Evolutionary conservation across 306 rosid species (phyloP).

Genomic region (Purshia tridentata): DNA sequence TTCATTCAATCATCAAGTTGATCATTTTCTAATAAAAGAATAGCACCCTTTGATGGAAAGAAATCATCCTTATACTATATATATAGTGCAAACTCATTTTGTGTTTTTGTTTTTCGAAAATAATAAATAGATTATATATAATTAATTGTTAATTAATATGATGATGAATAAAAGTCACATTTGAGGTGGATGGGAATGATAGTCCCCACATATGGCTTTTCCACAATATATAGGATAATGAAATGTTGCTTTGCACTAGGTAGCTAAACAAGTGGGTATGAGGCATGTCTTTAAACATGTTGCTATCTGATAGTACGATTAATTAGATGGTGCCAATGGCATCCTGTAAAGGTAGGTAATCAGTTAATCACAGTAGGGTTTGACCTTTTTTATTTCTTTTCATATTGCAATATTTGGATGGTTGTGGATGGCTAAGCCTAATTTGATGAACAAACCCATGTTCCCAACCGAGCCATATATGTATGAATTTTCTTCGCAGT

Average conservation of each 20-base stretch:
- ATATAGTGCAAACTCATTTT: not conserved
- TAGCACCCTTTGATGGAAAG: no score
- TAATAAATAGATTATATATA: not conserved
- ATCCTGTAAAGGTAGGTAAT: conserved; percentile 41
- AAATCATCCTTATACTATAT: no score
- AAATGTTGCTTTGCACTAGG: conserved; percentile 30
- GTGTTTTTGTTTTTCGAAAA: not conserved
- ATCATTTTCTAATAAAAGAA: no score
- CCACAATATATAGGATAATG: conserved; percentile 42
- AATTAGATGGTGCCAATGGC: conserved; percentile 27
- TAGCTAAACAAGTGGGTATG: conserved; percentile 29
- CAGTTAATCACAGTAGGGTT: conserved; percentile 23
- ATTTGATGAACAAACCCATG: conserved; percentile 21
- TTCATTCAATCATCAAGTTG: no score
- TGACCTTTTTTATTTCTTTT: conserved; percentile 3
- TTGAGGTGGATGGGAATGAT: conserved; percentile 5
- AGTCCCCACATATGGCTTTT: conserved; percentile 52
- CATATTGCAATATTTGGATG: not conserved
- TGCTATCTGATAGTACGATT: conserved; percentile 27
- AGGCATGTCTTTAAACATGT: conserved; percentile 31
- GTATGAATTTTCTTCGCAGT: not conserved
- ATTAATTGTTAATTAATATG: not conserved
- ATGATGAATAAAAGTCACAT: not conserved
- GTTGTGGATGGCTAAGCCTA: conserved; percentile 13
- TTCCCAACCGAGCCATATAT: not conserved